Percentiles rank a stretch among this genome's conserved stretches.
Conservation (phyloP, 139 green algal species). For the Klebsormidium nitens region DNA sequence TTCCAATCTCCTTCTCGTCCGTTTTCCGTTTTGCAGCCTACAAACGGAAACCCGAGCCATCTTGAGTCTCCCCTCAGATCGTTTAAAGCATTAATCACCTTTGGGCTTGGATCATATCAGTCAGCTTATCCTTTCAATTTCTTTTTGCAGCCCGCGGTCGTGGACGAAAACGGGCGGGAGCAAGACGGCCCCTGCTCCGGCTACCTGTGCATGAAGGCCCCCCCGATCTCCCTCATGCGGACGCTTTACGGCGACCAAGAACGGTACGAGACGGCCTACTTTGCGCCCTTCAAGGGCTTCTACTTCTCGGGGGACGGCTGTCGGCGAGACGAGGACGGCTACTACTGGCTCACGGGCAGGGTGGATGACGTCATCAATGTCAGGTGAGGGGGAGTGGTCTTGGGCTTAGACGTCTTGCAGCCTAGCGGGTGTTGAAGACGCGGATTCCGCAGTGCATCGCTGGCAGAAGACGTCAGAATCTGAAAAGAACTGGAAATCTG, state of each 20-base stretch:
- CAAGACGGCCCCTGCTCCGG: conserved; percentile 48
- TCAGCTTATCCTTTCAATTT: no score
- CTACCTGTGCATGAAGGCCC: conserved; percentile 46
- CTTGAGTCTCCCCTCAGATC: no score
- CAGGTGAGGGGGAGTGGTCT: conserved; percentile 16
- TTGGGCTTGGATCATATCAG: no score
- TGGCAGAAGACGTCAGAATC: no score
- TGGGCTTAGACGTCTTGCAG: no score
- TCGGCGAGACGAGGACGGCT: conserved; percentile 50
- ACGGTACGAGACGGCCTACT: conserved; percentile 90
- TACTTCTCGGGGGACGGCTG: conserved; percentile 75
- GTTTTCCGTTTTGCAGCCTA: no score
- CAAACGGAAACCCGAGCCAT: no score
- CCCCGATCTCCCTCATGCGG: conserved; percentile 59
- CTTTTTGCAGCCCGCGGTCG: conserved; percentile 65
- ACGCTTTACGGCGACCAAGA: conserved; percentile 78
- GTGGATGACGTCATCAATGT: conserved; percentile 95
- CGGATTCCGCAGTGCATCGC: no score
- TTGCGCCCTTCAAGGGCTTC: conserved; percentile 74
- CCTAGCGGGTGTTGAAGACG: no score
- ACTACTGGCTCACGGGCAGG: conserved; percentile 74
- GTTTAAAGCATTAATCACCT: no score
- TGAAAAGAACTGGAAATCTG: no score
- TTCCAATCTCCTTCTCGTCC: no score
- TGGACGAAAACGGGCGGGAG: conserved; percentile 74